A percentile compares a stretch with the other conserved stretches of the same genome.
Conservation (phyloP, 1,284 basidiomycete genomes). For the Leccinum pachyderme region DNA sequence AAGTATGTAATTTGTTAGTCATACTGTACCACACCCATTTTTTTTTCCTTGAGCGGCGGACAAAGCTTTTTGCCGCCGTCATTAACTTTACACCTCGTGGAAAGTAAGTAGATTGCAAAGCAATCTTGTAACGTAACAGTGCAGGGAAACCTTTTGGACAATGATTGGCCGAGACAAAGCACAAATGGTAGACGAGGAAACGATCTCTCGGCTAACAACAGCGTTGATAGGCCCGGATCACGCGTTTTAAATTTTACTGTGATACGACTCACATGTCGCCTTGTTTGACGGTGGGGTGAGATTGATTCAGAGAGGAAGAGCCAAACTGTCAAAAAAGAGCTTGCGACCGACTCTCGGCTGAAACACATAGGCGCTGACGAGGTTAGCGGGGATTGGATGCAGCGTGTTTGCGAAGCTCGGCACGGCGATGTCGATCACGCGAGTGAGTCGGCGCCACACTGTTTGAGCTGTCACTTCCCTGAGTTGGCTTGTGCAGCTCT, state of each 20-base stretch:
- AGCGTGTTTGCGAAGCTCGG: slow-evolving; percentile 1
- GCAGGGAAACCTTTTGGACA: not conserved
- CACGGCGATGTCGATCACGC: slow-evolving; percentile 11
- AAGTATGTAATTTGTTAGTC: slow-evolving; percentile 12
- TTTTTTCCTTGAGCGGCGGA: not conserved
- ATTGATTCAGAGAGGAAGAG: not conserved
- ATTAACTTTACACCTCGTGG: not conserved
- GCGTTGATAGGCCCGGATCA: not conserved
- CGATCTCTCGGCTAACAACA: not conserved
- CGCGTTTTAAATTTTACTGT: slow-evolving; percentile 1
- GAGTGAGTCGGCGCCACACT: not conserved
- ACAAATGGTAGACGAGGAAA: not conserved
- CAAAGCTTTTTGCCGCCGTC: not conserved
- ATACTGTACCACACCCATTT: not conserved
- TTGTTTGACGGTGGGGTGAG: slow-evolving; percentile 1
- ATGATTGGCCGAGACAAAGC: not conserved
- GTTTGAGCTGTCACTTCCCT: not conserved
- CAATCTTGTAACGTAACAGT: not conserved
- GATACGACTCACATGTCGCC: slow-evolving; percentile 1
- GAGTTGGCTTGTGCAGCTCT: not conserved
- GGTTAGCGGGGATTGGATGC: not conserved
- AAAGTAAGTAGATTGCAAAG: not conserved
- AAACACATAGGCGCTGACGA: slow-evolving; percentile 12
- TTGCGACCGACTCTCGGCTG: slow-evolving; percentile 3
- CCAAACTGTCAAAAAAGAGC: not conserved